These are phyloP conservation scores for Naganishia sp. DNA, from an alignment of 1,284 basidiomycete genomes.

Conservation along the genomic window DNA sequence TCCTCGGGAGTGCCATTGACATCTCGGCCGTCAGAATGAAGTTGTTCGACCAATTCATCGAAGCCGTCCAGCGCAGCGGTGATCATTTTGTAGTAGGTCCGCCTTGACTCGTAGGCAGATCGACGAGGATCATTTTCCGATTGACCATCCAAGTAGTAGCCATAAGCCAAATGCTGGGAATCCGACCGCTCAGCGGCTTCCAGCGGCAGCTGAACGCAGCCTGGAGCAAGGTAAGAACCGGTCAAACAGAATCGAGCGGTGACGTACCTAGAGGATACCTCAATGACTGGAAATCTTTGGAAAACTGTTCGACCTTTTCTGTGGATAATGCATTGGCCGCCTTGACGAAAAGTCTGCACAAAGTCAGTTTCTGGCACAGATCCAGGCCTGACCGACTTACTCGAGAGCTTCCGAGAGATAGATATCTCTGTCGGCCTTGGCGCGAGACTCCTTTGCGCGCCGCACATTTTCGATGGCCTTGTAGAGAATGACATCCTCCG, in stretches of 20 bases:
- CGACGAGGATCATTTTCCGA: constrained; percentile 64
- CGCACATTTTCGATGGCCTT: constrained; percentile 96
- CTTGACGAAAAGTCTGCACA: constrained; percentile 74
- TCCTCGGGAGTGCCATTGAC: constrained; percentile 28
- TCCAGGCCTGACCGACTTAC: constrained; percentile 54
- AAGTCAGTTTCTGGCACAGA: neutral
- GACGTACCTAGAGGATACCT: constrained; percentile 72
- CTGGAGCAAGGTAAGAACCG: constrained; percentile 51
- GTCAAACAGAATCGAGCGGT: constrained; percentile 25
- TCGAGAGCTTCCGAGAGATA: constrained; percentile 78
- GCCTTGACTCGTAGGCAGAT: constrained; percentile 63
- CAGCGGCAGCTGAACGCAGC: constrained; percentile 83
- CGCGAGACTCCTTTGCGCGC: constrained; percentile 79
- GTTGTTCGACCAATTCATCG: constrained; percentile 60
- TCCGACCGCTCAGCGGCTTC: constrained; percentile 81
- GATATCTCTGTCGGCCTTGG: constrained; percentile 69
- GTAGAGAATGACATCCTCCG: constrained; percentile 97
- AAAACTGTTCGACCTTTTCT: constrained; percentile 79
- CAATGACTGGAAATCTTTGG: constrained; percentile 80
- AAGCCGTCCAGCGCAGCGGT: constrained; percentile 78
- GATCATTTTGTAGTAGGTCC: constrained; percentile 77
- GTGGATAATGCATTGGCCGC: constrained; percentile 81
- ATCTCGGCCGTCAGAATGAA: constrained; percentile 14
- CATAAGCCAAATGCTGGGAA: constrained; percentile 70
- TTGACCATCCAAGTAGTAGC: constrained; percentile 71